Percentiles rank a stretch among this genome's conserved stretches.
Evolutionary conservation across 1,284 basidiomycete genomes (phyloP).

Genomic region (Fomitiporia mediterranea): DNA sequence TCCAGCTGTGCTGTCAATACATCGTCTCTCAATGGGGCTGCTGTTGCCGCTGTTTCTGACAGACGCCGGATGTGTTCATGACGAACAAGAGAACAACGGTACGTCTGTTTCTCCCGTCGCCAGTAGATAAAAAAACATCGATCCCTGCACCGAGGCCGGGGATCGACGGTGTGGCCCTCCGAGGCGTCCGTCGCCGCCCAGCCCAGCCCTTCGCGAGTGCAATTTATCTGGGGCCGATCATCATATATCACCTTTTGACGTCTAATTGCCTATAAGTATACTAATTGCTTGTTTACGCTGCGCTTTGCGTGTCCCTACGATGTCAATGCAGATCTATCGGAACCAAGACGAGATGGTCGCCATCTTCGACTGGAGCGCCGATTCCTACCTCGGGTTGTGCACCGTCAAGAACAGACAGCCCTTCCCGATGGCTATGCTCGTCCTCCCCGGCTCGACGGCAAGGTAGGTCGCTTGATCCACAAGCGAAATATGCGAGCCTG

Average conservation of each 20-base stretch:
- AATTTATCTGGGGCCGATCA: background rate
- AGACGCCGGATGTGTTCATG: conserved; percentile 35
- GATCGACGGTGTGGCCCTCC: conserved; percentile 9
- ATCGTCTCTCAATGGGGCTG: background rate
- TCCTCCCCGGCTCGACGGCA: conserved; percentile 45
- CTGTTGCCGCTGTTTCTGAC: background rate
- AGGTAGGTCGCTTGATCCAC: conserved; percentile 39
- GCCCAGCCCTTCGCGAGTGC: background rate
- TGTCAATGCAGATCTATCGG: conserved; percentile 35
- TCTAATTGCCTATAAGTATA: conserved; percentile 15
- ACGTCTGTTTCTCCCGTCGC: conserved; percentile 23
- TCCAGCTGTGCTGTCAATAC: background rate
- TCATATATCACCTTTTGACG: conserved; percentile 11
- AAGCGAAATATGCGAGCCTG: no score
- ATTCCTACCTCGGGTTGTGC: conserved; percentile 52
- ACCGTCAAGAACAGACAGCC: conserved; percentile 46
- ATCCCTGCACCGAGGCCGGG: background rate
- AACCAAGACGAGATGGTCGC: conserved; percentile 53
- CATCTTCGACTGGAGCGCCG: conserved; percentile 54
- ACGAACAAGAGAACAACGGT: conserved; percentile 48
- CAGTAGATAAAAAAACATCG: background rate
- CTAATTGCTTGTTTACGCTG: background rate
- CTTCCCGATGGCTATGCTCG: conserved; percentile 58
- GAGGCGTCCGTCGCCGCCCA: background rate
- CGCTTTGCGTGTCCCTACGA: conserved; percentile 31